These are phyloP conservation scores for Taiozyma sp. DNA, from an alignment of 1,139 yeast genomes.

Conservation along the genomic window DNA sequence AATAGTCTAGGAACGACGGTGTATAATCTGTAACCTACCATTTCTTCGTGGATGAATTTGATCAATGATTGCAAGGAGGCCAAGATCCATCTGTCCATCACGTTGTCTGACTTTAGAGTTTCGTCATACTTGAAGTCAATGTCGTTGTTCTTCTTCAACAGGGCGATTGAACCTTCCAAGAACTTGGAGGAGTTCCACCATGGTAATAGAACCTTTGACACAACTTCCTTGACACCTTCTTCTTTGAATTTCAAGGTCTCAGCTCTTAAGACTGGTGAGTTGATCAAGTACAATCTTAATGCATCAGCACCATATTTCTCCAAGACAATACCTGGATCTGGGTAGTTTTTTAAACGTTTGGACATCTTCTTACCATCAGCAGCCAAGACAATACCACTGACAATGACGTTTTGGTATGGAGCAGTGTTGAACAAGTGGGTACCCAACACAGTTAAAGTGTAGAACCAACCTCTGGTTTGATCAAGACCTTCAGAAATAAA, in stretches of 20 bases:
- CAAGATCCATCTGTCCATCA: conserved; percentile 96
- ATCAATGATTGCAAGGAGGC: conserved; percentile 92
- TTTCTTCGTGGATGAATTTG: conserved; percentile 80
- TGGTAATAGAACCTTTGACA: conserved; percentile 89
- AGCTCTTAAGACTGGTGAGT: conserved; percentile 95
- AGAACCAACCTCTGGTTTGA: conserved; percentile 99
- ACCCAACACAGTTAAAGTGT: conserved; percentile 92
- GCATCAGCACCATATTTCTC: conserved; percentile 97
- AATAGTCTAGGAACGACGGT: conserved; percentile 94
- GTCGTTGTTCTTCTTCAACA: conserved; percentile 70
- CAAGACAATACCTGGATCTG: conserved; percentile 82
- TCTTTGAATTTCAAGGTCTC: conserved; percentile 96
- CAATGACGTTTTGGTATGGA: conserved; percentile 94
- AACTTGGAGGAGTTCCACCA: conserved; percentile 98
- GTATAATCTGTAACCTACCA: conserved; percentile 83
- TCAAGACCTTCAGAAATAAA: conserved; percentile 98
- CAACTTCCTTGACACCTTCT: conserved; percentile 98
- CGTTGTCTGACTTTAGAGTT: conserved; percentile 61
- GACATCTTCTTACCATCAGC: conserved; percentile 99
- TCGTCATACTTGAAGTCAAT: conserved; percentile 72
- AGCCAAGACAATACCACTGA: conserved; percentile 94
- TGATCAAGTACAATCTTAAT: conserved; percentile 87
- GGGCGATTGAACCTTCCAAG: conserved; percentile 89
- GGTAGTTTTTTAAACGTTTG: conserved; percentile 94
- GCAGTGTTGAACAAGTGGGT: conserved; percentile 89